A percentile compares a stretch with the other conserved stretches of the same genome.
Evolutionary conservation across 2,329 filamentous ascomycete genomes (phyloP).

Genomic region (Daldinia sp.): DNA sequence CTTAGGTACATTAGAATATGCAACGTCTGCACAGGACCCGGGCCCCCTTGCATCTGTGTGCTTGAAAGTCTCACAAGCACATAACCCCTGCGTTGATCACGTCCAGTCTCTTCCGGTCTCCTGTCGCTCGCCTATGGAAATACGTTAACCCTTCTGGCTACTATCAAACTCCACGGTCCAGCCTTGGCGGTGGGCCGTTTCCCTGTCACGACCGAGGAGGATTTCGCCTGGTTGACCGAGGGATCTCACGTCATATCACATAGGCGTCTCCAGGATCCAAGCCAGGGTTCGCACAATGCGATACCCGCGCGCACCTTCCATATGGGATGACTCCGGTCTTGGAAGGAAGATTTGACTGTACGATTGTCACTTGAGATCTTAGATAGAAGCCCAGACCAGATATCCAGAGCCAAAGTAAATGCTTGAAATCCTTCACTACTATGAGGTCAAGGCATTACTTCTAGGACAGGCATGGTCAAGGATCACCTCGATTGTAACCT

Average conservation of each 20-base stretch:
- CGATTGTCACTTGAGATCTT: constrained; percentile 5
- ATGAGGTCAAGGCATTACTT: constrained; percentile 1
- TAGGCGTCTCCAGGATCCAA: constrained; percentile 20
- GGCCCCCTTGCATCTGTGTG: constrained; percentile 26
- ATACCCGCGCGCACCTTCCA: constrained; percentile 30
- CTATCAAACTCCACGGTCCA: constrained; percentile 1
- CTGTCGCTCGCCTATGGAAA: constrained; percentile 21
- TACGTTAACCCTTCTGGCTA: constrained; percentile 18
- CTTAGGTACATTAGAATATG: constrained; percentile 26
- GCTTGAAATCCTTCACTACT: constrained; percentile 18
- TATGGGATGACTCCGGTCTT: constrained; percentile 15
- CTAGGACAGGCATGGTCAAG: neutral
- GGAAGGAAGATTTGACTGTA: constrained; percentile 17
- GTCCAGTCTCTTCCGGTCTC: constrained; percentile 16
- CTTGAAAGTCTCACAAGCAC: constrained; percentile 21
- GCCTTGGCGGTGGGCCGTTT: constrained; percentile 25
- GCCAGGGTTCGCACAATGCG: constrained; percentile 17
- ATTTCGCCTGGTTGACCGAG: constrained; percentile 33
- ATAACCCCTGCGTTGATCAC: constrained; percentile 35
- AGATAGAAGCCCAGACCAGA: neutral
- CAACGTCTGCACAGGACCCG: constrained; percentile 10
- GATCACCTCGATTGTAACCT: neutral
- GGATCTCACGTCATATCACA: constrained; percentile 38
- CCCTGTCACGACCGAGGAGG: constrained; percentile 26
- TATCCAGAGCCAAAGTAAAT: constrained; percentile 1